These are phyloP conservation scores for Bromus sterilis DNA, from an alignment of 176 grass and related monocot genomes.

Conservation along the genomic window DNA sequence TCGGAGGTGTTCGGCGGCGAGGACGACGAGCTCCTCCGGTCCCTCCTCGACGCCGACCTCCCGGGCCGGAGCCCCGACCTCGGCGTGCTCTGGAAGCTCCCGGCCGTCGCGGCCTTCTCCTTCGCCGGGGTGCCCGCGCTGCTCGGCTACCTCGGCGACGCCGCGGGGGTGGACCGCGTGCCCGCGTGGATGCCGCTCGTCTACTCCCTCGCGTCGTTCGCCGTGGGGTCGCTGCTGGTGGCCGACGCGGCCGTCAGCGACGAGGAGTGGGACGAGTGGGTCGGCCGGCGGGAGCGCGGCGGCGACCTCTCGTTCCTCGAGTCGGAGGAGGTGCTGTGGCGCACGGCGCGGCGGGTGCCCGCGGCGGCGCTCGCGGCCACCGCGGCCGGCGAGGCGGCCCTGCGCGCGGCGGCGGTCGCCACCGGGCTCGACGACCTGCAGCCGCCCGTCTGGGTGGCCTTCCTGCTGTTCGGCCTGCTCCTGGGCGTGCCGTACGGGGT, in stretches of 20 bases:
- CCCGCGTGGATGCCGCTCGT: conserved; percentile 44
- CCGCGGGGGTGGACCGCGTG: conserved; percentile 19
- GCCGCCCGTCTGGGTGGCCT: conserved; percentile 37
- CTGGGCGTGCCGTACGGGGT: conserved; percentile 36
- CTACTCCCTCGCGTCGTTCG: conserved; percentile 28
- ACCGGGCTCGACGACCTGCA: conserved; percentile 29
- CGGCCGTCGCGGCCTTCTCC: conserved; percentile 15
- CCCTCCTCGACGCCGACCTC: conserved; percentile 23
- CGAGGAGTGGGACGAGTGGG: conserved; percentile 24
- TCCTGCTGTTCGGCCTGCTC: conserved; percentile 37
- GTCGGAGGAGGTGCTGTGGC: conserved; percentile 27
- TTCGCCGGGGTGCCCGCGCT: conserved; percentile 33
- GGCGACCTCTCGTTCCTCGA: conserved; percentile 37
- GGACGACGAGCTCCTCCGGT: conserved; percentile 15
- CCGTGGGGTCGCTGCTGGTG: conserved; percentile 27
- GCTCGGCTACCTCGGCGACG: conserved; percentile 34
- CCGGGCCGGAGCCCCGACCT: conserved; percentile 24
- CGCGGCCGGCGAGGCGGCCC: conserved; percentile 17
- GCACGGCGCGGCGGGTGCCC: conserved; percentile 7
- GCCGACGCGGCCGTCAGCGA: conserved; percentile 30
- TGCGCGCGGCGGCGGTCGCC: conserved; percentile 12
- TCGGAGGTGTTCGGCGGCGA: conserved; percentile 20
- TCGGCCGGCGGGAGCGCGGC: background rate
- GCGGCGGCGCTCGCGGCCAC: conserved; percentile 14
- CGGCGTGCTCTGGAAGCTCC: conserved; percentile 38